Evolutionary conservation across 2,329 filamentous ascomycete genomes (phyloP), one percentile per base, ranked within the genome.

Genomic region (Pseudogymnoascus sp.): DNA sequence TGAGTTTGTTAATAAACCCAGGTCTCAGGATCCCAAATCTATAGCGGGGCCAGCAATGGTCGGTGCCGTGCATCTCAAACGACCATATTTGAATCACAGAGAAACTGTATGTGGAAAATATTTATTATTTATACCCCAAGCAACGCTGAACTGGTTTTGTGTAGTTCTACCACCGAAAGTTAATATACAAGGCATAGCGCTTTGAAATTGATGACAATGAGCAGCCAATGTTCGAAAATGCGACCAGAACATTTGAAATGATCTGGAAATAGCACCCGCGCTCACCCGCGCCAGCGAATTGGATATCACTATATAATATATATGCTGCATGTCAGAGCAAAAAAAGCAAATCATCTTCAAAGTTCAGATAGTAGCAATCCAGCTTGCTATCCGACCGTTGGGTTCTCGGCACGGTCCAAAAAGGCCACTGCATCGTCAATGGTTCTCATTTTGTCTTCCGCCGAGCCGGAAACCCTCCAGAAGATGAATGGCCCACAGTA

Each of bases 401-500:
- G 38, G 19, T 38, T 9, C 19, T 26, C 59, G n/a, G 40, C 59
- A 6, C 9, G 59, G n/a, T 60, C 59, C 59, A 38, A 37, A 10
- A 60, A 38, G 2, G 26, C 15, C 13, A 33, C 7, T 19, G 37
- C 59, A 26, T 37, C 59, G 19, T 38, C 59, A n/a, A 33, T 38
- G 33, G 37, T 40, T 26, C 23, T 40, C 59, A 38, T 40, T 26
- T 9, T 37, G 59, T 60, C 59, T 10, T 40, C 59, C 33, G 2
- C 17, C 3, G 33, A 37, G 23, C 37, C 37, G 2, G 59, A 60
- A 40, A 74, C 69, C 35, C 71, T 72, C 74, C 74, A 76, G 63
- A 71, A 75, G 17, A 75, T 68, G 65, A 76, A 76, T 1, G 74
- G 74, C 0, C 74, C 74, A 29, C 63, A 31, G 65, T 65, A 69